Evolutionary conservation across 1,284 basidiomycete genomes (phyloP), one percentile per base, ranked within the genome.

Genomic region (Gymnopus androsaceus): DNA sequence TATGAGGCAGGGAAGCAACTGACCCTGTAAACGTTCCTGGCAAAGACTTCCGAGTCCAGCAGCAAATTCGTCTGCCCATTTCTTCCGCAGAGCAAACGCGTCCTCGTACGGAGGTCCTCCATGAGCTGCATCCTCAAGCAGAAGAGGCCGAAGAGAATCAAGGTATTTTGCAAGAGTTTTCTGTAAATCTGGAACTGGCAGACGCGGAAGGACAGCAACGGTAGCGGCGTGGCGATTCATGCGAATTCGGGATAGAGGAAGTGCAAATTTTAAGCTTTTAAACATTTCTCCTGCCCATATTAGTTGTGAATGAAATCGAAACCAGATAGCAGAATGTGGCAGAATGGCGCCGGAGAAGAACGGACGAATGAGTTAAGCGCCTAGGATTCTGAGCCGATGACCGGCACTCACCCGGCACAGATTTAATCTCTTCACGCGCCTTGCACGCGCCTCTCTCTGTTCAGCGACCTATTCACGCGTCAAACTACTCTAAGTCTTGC

Each of bases 141-240:
- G 72, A 54, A 98, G 76, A 0, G 96, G 95, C 57, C 87, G 80
- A 2, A 98, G 72, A 19, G 90, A 91, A 57, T 82, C 81, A 27
- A 97, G 72, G 67, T 98, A 98, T 51, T 82, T 82, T 61, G 90
- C 81, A 31, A 98, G 76, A 0, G 92, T 92, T 67, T 85, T 79
- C 42, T 83, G 80, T 1, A 98, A 79, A 54, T 85, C 79, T 15
- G 95, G 95, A 1, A 98, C 82, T 3, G 95, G 95, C n/a, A 98
- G 77, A 57, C 93, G 85, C 6, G 90, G 73, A 12, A 73, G 66
- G 34, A 50, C 27, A 37, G 48, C 36, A 37, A 36, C 48, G 1
- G 28, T 30, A 33, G 11, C 30, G 3, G 7, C 3, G 27, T 25
- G 37, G 4, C 38, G 48, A 37, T 19, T 50, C 48, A 38, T 50